Evolutionary conservation across 768 basidiomycete species (phyloP), one percentile per base, ranked within the genome.

Genomic region (Leucogyrophana mollusca): DNA sequence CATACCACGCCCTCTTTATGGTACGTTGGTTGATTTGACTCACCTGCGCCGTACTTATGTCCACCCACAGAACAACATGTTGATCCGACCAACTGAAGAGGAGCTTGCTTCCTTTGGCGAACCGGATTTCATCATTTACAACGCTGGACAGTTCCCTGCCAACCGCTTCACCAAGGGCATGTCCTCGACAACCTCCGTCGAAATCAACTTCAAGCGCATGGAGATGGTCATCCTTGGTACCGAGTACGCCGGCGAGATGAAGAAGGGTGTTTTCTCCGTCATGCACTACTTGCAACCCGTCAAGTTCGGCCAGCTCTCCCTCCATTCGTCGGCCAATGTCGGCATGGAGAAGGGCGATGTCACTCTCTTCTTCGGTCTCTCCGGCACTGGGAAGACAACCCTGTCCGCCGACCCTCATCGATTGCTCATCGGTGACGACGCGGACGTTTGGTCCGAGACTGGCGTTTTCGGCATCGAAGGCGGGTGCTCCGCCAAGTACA

Each of bases 391-490:
- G 55, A 99, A 99, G 79, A 98, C 96, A 43, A 97, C 96, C 3
- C 84, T 98, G 40, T 97, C 95, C 10, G 94, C 96, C 23, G 96
- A 99, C 68, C 93, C 95, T 17, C 79, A 83, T 57, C 91, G 96
- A 50, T 73, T 89, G 43, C 83, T 99, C 51, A 98, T 98, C 56
- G 96, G 96, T 56, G 96, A 99, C 65, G 96, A 99, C 66, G 96
- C 98, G 72, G 96, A 99, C 65, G 96, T 99, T 60, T 99, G 96
- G 96, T 93, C 92, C 13, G 96, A 99, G 70, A 86, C 78, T 14
- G 96, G 96, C 61, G 95, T 99, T 50, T 99, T 99, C 84, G 98
- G 98, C 79, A 99, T 99, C 61, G 96, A 99, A 63, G 96, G 96
- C 53, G 96, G 96, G 40, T 99, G 96, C 71, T 99, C 98, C 65